phyloP scores from a whole-genome alignment of 148 eudicot genomes.

The Rhododendron mucronatum region DNA sequence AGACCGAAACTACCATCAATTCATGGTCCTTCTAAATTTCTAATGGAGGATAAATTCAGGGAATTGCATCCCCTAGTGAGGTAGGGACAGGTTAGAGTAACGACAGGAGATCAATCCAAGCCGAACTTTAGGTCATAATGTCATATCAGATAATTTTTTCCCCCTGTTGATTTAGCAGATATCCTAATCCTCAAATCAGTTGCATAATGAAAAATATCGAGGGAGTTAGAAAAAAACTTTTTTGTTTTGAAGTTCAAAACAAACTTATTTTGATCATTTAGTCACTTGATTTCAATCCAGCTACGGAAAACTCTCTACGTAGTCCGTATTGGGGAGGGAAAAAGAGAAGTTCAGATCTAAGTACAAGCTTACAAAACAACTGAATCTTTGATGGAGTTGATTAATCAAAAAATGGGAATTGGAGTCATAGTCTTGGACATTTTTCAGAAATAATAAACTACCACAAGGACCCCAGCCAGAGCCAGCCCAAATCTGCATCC shows the following conservation, averaged over 20 bases:
- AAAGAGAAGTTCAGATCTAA: neutral
- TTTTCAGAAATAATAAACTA: neutral
- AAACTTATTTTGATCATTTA: too few species aligned
- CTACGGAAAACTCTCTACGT: too few species aligned
- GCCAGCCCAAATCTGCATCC: neutral
- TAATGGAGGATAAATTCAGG: neutral
- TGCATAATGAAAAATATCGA: neutral
- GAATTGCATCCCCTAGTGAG: too few species aligned
- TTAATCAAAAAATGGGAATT: neutral
- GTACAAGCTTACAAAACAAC: neutral
- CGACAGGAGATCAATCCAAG: neutral
- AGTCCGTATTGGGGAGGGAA: too few species aligned
- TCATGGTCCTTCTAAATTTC: neutral
- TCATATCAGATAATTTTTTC: neutral
- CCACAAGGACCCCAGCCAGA: neutral
- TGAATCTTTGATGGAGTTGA: too few species aligned
- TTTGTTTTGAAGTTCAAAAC: too few species aligned
- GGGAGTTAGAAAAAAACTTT: too few species aligned
- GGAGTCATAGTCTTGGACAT: neutral
- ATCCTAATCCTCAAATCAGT: neutral
- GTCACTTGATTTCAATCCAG: too few species aligned
- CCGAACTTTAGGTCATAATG: neutral
- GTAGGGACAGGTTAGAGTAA: neutral
- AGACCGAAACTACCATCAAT: neutral
- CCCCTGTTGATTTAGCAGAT: neutral